These are phyloP conservation scores for Aspergillus awamori DNA, from an alignment of 2,329 filamentous ascomycete species.

Conservation along the genomic window DNA sequence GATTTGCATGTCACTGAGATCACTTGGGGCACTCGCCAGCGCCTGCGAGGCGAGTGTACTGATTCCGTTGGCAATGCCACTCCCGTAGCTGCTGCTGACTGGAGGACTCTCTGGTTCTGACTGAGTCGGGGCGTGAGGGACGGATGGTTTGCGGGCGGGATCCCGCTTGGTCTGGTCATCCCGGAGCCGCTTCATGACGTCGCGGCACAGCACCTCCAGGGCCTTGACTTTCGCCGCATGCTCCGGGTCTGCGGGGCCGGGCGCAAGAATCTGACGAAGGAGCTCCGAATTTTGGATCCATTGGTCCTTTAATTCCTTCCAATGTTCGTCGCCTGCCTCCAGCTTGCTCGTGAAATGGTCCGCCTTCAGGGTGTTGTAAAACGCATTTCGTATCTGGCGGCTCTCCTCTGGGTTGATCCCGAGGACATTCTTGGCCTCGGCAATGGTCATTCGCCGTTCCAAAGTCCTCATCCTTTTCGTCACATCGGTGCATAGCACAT, in stretches of 20 bases:
- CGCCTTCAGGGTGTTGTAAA: constrained; percentile 66
- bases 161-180: constrained; percentile 66
- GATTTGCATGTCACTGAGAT: constrained; percentile 61
- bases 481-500: constrained; percentile 79
- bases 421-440: constrained; percentile 72
- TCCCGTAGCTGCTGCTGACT: constrained; percentile 24
- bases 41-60: constrained; percentile 49
- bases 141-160: constrained; percentile 47
- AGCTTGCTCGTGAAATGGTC: constrained; percentile 72
- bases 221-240: constrained; percentile 63
- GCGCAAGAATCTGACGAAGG: constrained; percentile 58
- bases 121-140: constrained; percentile 26
- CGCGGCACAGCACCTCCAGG: constrained; percentile 70
- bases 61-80: constrained; percentile 44
- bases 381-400: constrained; percentile 65
- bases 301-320: constrained; percentile 67
- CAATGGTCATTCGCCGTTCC: constrained; percentile 69
- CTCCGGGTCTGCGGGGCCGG: constrained; percentile 55
- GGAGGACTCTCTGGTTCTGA: constrained; percentile 27
- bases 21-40: constrained; percentile 43
- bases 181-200: constrained; percentile 75
- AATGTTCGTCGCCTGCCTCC: constrained; percentile 71
- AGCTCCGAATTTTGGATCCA: constrained; percentile 66
- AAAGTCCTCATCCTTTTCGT: constrained; percentile 74
- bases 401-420: constrained; percentile 70